Evolutionary conservation across 129 eudicot genomes (phyloP).

Genomic region (Oenanthe sinensis): DNA sequence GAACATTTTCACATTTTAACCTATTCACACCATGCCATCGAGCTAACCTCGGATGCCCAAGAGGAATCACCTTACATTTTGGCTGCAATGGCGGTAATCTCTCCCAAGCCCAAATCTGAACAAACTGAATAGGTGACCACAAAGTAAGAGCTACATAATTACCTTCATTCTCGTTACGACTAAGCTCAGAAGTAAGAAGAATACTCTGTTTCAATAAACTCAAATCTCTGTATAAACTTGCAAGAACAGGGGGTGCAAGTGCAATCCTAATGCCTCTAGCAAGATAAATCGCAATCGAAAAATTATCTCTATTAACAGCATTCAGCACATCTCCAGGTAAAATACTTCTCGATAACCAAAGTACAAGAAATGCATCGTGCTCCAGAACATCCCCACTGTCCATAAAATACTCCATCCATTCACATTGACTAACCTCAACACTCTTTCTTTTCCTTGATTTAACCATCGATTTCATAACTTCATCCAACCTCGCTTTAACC

Average conservation of each 20-base stretch:
- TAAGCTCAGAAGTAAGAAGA: background rate
- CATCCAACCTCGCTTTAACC: background rate
- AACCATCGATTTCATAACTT: background rate
- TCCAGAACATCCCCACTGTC: slow-evolving; percentile 9
- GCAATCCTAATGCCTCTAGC: slow-evolving; percentile 17
- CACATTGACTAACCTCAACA: background rate
- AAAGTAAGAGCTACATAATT: slow-evolving; percentile 6
- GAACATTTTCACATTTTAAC: slow-evolving; percentile 10
- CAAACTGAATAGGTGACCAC: slow-evolving; percentile 28
- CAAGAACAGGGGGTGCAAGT: slow-evolving; percentile 11
- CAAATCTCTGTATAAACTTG: slow-evolving; percentile 13
- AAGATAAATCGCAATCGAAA: slow-evolving; percentile 17
- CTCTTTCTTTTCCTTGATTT: background rate
- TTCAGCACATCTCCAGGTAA: slow-evolving; percentile 5
- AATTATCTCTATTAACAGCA: background rate
- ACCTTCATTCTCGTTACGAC: background rate
- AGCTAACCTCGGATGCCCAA: slow-evolving; percentile 18
- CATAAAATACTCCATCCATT: slow-evolving; percentile 12
- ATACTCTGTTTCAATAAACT: slow-evolving; percentile 9
- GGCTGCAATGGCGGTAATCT: slow-evolving; percentile 28
- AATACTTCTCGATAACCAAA: slow-evolving; percentile 27
- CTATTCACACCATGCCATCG: slow-evolving; percentile 22
- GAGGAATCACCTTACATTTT: background rate
- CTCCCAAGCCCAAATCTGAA: slow-evolving; percentile 47
- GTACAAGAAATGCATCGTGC: slow-evolving; percentile 20